These are phyloP conservation scores for Claviceps sp. DNA, from an alignment of 2,329 filamentous ascomycete genomes.

Conservation along the genomic window DNA sequence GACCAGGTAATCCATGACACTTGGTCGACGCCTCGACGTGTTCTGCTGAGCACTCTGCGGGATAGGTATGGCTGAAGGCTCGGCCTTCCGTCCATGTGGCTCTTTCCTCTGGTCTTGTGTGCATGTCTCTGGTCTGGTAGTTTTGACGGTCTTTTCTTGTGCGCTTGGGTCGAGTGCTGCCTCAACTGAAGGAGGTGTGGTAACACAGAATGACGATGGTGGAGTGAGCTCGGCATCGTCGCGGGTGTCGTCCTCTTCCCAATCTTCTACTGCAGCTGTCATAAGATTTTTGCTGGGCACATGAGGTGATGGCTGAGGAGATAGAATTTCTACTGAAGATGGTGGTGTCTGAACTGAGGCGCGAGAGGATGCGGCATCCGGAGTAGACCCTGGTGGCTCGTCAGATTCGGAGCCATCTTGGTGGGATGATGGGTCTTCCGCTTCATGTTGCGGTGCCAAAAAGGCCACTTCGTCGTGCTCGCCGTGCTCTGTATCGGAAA, in stretches of 20 bases:
- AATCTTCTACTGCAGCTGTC: conserved; percentile 7
- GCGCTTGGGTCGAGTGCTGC: background rate
- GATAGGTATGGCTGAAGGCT: conserved; percentile 6
- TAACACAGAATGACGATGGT: conserved; percentile 2
- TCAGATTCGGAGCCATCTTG: background rate
- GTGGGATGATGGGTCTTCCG: background rate
- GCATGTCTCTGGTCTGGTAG: background rate
- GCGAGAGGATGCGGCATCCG: background rate
- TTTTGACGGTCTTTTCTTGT: background rate
- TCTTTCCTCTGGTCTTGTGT: background rate
- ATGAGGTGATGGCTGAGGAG: conserved; percentile 2
- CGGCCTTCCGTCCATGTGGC: background rate
- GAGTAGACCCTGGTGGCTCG: background rate
- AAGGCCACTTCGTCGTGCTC: conserved; percentile 1
- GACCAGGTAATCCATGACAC: conserved; percentile 10
- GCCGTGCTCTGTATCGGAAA: background rate
- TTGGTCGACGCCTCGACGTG: conserved; percentile 7
- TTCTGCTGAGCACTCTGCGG: conserved; percentile 1
- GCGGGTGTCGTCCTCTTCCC: conserved; percentile 4
- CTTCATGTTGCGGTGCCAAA: background rate
- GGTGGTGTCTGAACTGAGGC: background rate
- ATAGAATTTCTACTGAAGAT: background rate
- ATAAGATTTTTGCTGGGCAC: background rate
- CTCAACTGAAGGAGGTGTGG: conserved; percentile 1
- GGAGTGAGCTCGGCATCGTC: conserved; percentile 1